Evolutionary conservation across 1,284 basidiomycete species (phyloP).

Genomic region (Ustilago sp.): DNA sequence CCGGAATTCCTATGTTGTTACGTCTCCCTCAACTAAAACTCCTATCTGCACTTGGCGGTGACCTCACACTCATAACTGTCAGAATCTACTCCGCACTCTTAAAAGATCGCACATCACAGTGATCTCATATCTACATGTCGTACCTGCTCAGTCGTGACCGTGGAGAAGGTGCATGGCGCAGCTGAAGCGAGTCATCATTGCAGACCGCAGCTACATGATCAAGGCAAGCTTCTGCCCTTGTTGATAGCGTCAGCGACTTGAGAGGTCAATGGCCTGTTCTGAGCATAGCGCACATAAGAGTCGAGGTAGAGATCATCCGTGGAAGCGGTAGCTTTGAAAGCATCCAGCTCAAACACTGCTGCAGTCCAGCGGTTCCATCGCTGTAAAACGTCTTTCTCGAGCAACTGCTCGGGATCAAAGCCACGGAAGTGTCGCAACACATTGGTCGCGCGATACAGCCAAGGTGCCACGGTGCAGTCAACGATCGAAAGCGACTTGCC

Average conservation of each 20-base stretch:
- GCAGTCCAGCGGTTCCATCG: constrained; percentile 75
- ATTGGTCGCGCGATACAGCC: constrained; percentile 77
- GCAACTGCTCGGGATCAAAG: constrained; percentile 72
- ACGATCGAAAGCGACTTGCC: constrained; percentile 75
- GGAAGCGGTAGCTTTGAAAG: constrained; percentile 79
- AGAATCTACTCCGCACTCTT: not conserved
- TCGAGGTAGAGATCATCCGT: constrained; percentile 80
- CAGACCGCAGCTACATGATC: not conserved
- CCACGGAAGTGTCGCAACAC: constrained; percentile 79
- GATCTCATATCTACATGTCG: not conserved
- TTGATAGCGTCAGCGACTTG: constrained; percentile 63
- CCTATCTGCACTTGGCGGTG: not conserved
- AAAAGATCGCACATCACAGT: not conserved
- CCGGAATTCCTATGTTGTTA: too few relatives aligned
- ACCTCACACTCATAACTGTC: not conserved
- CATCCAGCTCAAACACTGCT: constrained; percentile 75
- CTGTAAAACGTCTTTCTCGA: constrained; percentile 72
- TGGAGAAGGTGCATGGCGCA: not conserved
- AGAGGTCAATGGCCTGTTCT: constrained; percentile 59
- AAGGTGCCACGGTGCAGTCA: constrained; percentile 81
- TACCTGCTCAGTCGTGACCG: not conserved
- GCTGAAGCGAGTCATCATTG: not conserved
- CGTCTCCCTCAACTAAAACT: not conserved
- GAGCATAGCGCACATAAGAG: constrained; percentile 73
- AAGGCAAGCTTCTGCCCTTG: constrained; percentile 48